A percentile compares a stretch with the other conserved stretches of the same genome.
These are phyloP conservation scores for Bryoerythrophyllum caledonicum DNA, from an alignment of 225 moss, liverwort and hornwort genomes.

Conservation along the genomic window DNA sequence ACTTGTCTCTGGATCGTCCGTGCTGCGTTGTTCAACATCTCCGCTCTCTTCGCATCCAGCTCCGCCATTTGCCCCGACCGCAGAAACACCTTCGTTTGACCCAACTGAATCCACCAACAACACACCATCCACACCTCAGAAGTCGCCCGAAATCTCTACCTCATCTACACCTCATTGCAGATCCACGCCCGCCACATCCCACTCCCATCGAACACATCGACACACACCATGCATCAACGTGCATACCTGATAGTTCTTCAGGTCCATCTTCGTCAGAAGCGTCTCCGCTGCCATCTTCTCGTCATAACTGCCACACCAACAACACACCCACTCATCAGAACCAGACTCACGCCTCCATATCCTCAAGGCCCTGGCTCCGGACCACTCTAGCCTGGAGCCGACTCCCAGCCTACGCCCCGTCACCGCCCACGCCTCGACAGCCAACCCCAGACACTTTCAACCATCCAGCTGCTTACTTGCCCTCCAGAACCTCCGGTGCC, in stretches of 20 bases:
- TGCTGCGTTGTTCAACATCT: conserved; percentile 88
- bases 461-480: conserved; percentile 59
- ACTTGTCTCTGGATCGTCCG: conserved; percentile 87
- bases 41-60: conserved; percentile 87
- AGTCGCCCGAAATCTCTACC: background rate
- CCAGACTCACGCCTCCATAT: background rate
- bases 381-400: background rate
- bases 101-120: conserved; percentile 61
- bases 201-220: background rate
- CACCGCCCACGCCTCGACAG: background rate
- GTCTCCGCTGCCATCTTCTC: conserved; percentile 84
- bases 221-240: background rate
- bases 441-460: conserved; percentile 1
- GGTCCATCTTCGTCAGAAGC: conserved; percentile 76
- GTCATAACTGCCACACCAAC: conserved; percentile 64
- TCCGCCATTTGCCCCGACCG: conserved; percentile 99
- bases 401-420: background rate
- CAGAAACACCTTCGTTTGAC: conserved; percentile 96
- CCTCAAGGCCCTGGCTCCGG: background rate
- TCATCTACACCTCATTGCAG: background rate
- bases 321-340: conserved; percentile 14
- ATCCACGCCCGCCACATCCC: background rate
- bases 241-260: conserved; percentile 82
- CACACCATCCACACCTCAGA: conserved; percentile 5
- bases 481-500: conserved; percentile 91